Conservation (phyloP, 208 protist genomes). For the Phytomonas sp. region DNA sequence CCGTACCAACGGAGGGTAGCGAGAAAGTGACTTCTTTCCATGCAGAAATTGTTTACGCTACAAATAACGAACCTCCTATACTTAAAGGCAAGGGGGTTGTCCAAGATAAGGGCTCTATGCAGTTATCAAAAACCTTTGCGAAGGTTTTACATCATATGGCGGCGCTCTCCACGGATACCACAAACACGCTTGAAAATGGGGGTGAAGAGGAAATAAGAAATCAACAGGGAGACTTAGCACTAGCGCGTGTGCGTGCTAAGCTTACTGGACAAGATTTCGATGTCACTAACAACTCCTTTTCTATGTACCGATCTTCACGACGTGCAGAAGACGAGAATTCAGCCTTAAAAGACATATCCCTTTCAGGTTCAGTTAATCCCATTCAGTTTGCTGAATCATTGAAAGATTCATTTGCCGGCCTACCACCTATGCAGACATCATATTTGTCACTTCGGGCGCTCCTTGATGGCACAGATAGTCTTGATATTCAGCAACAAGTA, state of each 20-base stretch:
- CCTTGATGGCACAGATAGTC: conserved; percentile 44
- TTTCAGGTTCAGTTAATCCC: conserved; percentile 34
- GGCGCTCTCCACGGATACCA: background rate
- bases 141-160: conserved; percentile 24
- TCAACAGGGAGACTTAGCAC: conserved; percentile 74
- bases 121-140: conserved; percentile 62
- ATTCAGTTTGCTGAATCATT: conserved; percentile 31
- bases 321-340: conserved; percentile 8
- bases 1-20: conserved; percentile 12
- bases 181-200: conserved; percentile 8
- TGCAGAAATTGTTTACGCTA: conserved; percentile 11
- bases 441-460: conserved; percentile 62
- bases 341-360: conserved; percentile 13
- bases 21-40: conserved; percentile 13
- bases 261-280: conserved; percentile 84
- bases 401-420: conserved; percentile 23
- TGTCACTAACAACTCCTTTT: conserved; percentile 56
- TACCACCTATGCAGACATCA: conserved; percentile 50
- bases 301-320: conserved; percentile 30
- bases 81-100: conserved; percentile 7
- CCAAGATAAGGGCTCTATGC: conserved; percentile 25
- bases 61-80: conserved; percentile 3
- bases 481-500: conserved; percentile 81
- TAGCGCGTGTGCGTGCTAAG: conserved; percentile 80
- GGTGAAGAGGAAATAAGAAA: conserved; percentile 66